Evolutionary conservation across 768 basidiomycete genomes (phyloP).

Genomic region (Trametes punicea): DNA sequence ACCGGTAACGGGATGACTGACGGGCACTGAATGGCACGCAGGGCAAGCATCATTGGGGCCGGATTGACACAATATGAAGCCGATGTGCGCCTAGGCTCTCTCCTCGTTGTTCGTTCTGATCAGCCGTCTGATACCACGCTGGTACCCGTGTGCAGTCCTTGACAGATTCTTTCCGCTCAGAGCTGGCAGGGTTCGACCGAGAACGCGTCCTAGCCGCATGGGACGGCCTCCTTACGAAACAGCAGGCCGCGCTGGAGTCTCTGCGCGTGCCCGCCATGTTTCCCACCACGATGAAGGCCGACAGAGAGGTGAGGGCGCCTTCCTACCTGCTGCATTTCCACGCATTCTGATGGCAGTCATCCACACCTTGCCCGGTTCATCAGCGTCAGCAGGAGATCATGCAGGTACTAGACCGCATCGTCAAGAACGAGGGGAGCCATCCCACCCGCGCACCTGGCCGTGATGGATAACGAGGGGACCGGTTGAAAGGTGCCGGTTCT

Average conservation of each 20-base stretch:
- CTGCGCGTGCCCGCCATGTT: constrained; percentile 73
- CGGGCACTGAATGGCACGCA: constrained; percentile 27
- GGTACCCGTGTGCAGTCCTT: constrained; percentile 48
- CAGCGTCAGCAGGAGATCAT: constrained; percentile 72
- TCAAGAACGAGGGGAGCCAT: constrained; percentile 25
- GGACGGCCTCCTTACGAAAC: constrained; percentile 69
- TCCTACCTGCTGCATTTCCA: neutral
- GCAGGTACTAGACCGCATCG: constrained; percentile 59
- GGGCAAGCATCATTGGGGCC: constrained; percentile 65
- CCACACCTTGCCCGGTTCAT: constrained; percentile 2
- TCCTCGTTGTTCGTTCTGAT: constrained; percentile 5
- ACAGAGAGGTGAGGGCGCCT: constrained; percentile 51
- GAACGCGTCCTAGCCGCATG: constrained; percentile 70
- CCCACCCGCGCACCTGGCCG: neutral
- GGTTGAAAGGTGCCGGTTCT: neutral
- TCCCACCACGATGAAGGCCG: constrained; percentile 42
- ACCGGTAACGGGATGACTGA: neutral
- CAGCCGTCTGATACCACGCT: constrained; percentile 4
- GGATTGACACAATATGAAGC: constrained; percentile 67
- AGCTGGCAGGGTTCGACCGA: constrained; percentile 64
- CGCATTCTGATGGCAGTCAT: neutral
- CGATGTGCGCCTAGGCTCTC: constrained; percentile 41
- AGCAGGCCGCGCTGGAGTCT: constrained; percentile 60
- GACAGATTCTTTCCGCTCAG: constrained; percentile 58
- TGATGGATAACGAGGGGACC: constrained; percentile 10